Percentiles rank a stretch among this genome's conserved stretches.
Conservation (phyloP, 495 filamentous ascomycete genomes). For the Aspergillus heteromorphus region DNA sequence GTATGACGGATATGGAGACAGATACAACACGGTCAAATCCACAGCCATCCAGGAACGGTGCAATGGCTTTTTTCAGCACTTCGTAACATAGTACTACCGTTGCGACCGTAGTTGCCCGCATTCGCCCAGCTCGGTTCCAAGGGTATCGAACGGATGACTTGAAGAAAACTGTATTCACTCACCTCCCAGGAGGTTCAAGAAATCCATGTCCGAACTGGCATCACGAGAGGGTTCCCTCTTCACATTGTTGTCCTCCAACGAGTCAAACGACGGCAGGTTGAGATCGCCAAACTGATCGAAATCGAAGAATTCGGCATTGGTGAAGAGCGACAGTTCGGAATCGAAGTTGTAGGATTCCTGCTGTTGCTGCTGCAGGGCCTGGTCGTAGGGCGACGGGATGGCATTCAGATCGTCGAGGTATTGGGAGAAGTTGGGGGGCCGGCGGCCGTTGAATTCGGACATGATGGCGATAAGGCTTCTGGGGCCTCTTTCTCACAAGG, state of each 20-base stretch:
- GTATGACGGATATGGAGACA: neutral
- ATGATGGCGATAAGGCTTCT: slow-evolving; percentile 36
- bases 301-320: slow-evolving; percentile 90
- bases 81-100: neutral
- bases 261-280: slow-evolving; percentile 33
- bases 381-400: slow-evolving; percentile 61
- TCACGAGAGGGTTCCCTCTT: slow-evolving; percentile 19
- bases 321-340: slow-evolving; percentile 81
- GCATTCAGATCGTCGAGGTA: slow-evolving; percentile 85
- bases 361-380: slow-evolving; percentile 50
- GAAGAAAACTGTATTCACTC: slow-evolving; percentile 20
- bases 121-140: slow-evolving; percentile 4
- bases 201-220: slow-evolving; percentile 33
- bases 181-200: slow-evolving; percentile 43
- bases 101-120: neutral
- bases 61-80: no score
- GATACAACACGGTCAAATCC: neutral
- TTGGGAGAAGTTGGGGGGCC: slow-evolving; percentile 76
- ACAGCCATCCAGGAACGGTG: neutral
- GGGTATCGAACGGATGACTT: neutral
- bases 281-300: slow-evolving; percentile 60
- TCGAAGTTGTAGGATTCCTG: slow-evolving; percentile 58
- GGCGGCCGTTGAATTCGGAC: slow-evolving; percentile 64
- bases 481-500: slow-evolving; percentile 2
- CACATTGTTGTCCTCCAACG: slow-evolving; percentile 25